Conservation (phyloP, 169 alveolate genomes). For the Eimeria sp. region DNA sequence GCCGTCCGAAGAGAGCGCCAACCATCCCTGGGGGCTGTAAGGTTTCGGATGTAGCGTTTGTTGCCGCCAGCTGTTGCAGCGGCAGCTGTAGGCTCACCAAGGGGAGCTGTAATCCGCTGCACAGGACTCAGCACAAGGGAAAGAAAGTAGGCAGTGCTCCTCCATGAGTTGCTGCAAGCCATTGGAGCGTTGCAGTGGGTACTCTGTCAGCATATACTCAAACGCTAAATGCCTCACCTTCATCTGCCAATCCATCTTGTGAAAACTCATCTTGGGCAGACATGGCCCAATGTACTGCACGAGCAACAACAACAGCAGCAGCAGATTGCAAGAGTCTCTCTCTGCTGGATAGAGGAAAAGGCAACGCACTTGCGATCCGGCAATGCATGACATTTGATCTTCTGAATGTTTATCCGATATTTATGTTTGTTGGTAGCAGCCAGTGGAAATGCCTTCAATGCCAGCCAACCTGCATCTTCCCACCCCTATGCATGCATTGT, state of each 20-base stretch:
- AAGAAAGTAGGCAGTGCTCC: slow-evolving; percentile 64
- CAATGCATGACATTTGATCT: background rate
- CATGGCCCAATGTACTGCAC: slow-evolving; percentile 72
- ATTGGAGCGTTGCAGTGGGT: background rate
- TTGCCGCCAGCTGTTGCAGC: background rate
- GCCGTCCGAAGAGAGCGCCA: slow-evolving; percentile 17
- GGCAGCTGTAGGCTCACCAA: slow-evolving; percentile 35
- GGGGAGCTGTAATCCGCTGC: slow-evolving; percentile 6
- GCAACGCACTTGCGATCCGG: slow-evolving; percentile 24
- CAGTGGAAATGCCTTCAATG: background rate
- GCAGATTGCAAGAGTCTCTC: too few species aligned
- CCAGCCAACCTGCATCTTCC: slow-evolving; percentile 48
- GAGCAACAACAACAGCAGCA: too few species aligned
- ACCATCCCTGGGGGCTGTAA: slow-evolving; percentile 73
- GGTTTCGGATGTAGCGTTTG: too few species aligned
- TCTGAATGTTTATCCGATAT: background rate
- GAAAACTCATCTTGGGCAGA: slow-evolving; percentile 73
- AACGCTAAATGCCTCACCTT: background rate
- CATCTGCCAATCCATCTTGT: slow-evolving; percentile 22
- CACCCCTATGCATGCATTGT: slow-evolving; percentile 47
- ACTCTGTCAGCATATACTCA: too few species aligned
- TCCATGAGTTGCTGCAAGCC: slow-evolving; percentile 43
- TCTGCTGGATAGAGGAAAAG: background rate
- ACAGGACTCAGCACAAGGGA: slow-evolving; percentile 61
- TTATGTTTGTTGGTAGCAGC: background rate